Evolutionary conservation across 495 filamentous ascomycete species (phyloP).

Genomic region (Penicillium ucsense): DNA sequence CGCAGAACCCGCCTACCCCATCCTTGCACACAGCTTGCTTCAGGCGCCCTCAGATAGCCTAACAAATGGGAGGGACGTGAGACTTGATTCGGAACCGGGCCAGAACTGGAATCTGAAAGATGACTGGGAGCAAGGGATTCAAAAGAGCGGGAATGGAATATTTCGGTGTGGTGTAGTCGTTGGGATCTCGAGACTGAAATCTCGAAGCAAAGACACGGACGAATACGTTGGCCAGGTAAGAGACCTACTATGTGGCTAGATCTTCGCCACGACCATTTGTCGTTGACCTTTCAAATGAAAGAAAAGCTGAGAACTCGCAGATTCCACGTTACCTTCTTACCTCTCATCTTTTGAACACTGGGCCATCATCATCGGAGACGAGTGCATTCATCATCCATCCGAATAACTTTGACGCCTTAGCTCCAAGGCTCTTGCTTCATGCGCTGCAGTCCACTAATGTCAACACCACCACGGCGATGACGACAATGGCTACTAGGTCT

Average conservation of each 20-base stretch:
- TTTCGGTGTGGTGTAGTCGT: constrained; percentile 28
- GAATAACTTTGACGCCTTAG: constrained; percentile 72
- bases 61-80: background rate
- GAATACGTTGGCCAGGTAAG: constrained; percentile 28
- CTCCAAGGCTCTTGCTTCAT: constrained; percentile 56
- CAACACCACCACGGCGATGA: too few relatives aligned
- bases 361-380: constrained; percentile 7
- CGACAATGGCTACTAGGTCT: too few relatives aligned
- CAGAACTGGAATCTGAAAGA: constrained; percentile 23
- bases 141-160: constrained; percentile 4
- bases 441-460: constrained; percentile 11
- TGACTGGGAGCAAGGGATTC: constrained; percentile 20
- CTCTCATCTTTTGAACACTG: constrained; percentile 1
- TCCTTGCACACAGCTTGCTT: constrained; percentile 29
- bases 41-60: background rate
- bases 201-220: constrained; percentile 15
- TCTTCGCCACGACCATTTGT: background rate
- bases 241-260: background rate
- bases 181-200: constrained; percentile 29
- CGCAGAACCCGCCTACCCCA: constrained; percentile 24
- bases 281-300: too few relatives aligned
- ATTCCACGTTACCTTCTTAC: constrained; percentile 10
- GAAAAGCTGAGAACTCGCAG: constrained; percentile 1
- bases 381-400: constrained; percentile 50
- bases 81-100: background rate